Evolutionary conservation across 768 basidiomycete genomes (phyloP).

Genomic region (Botryobasidium botryosum): DNA sequence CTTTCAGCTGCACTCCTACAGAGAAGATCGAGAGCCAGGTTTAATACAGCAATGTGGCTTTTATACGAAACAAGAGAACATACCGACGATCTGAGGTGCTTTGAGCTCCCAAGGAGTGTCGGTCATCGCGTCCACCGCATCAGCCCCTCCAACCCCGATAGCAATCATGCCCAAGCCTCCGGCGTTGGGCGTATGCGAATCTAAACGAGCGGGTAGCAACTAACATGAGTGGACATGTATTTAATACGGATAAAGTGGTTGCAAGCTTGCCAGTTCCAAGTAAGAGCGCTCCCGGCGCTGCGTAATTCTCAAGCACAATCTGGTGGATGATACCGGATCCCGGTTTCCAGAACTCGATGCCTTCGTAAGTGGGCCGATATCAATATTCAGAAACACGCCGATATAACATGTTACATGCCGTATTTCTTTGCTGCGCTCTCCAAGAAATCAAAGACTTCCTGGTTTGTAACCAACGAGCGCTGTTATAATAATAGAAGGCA

Average conservation of each 20-base stretch:
- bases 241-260: neutral
- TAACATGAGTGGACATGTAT: neutral
- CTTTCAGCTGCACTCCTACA: constrained; percentile 73
- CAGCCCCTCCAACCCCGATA: constrained; percentile 97
- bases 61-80: constrained; percentile 14
- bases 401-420: constrained; percentile 17
- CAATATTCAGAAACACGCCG: neutral
- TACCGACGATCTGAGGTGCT: constrained; percentile 70
- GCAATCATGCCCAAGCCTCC: constrained; percentile 93
- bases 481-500: constrained; percentile 17
- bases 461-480: constrained; percentile 74
- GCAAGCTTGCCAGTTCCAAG: constrained; percentile 49
- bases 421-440: constrained; percentile 82
- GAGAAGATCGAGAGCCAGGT: too few species aligned
- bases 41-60: neutral
- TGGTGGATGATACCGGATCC: constrained; percentile 95
- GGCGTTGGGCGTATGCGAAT: constrained; percentile 97
- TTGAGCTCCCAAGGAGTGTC: constrained; percentile 97
- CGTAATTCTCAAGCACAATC: constrained; percentile 95
- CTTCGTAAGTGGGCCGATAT: constrained; percentile 12
- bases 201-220: constrained; percentile 23
- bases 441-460: constrained; percentile 95
- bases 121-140: constrained; percentile 96
- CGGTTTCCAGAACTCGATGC: constrained; percentile 96
- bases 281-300: constrained; percentile 90